Percentiles rank a stretch among this genome's conserved stretches.
phyloP scores from a whole-genome alignment of 1,284 basidiomycete species.

The Pterulicium gracile region DNA sequence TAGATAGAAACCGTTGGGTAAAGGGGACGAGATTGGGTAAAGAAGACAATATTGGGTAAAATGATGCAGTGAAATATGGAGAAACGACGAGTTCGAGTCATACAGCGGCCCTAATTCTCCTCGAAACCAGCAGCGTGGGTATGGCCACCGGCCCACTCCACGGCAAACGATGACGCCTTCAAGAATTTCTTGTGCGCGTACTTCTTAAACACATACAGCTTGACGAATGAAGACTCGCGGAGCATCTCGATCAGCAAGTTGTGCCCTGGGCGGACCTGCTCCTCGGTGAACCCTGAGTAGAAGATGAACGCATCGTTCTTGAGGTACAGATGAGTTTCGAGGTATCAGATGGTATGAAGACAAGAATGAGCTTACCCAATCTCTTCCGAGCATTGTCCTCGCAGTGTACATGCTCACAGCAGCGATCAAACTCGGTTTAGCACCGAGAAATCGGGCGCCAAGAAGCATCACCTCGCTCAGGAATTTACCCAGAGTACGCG shows the following conservation, averaged over 20 bases:
- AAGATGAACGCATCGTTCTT: slow-evolving; percentile 89
- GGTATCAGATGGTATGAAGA: slow-evolving; percentile 13
- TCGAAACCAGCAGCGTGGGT: neutral
- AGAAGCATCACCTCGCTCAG: slow-evolving; percentile 93
- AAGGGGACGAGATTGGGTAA: neutral
- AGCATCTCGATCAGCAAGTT: slow-evolving; percentile 81
- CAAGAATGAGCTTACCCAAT: slow-evolving; percentile 67
- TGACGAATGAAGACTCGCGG: slow-evolving; percentile 68
- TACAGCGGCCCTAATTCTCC: neutral
- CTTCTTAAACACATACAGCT: slow-evolving; percentile 91
- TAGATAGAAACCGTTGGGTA: neutral
- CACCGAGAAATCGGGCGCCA: slow-evolving; percentile 88
- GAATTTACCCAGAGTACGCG: slow-evolving; percentile 95
- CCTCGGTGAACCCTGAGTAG: slow-evolving; percentile 89
- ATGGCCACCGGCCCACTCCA: slow-evolving; percentile 47
- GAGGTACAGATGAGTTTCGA: slow-evolving; percentile 17
- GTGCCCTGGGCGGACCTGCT: slow-evolving; percentile 80
- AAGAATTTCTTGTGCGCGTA: slow-evolving; percentile 97
- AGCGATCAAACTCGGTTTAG: slow-evolving; percentile 91
- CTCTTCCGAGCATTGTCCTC: slow-evolving; percentile 82
- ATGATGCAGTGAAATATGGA: neutral
- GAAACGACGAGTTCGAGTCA: neutral
- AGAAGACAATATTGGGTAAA: neutral
- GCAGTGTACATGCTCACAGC: slow-evolving; percentile 97
- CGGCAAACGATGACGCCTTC: slow-evolving; percentile 69